Evolutionary conservation across 2,329 filamentous ascomycete species (phyloP), one percentile per base, ranked within the genome.

Genomic region (Ophiocordyceps camponoti-saundersi): DNA sequence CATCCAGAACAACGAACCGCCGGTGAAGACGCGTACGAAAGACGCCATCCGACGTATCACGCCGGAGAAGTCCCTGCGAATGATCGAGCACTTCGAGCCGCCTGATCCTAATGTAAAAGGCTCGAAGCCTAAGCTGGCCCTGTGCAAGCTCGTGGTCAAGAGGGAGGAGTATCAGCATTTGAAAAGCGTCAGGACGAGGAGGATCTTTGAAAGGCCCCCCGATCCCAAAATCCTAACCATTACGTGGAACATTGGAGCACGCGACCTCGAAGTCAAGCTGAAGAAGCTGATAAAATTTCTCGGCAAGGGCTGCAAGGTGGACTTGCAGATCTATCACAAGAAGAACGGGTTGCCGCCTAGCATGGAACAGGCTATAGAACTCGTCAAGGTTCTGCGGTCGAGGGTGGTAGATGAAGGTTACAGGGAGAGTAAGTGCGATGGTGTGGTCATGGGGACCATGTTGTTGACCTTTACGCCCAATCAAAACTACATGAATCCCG

Each of bases 211-310:
- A 51, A 62, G 64, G 54, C 60, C 62, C 52, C 50, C 65, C 34
- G 70, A 68, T 52, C 59, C 63, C 16, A 95, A 95, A 66, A 81
- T 82, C 58, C 62, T 95, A n/a, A 89, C 95, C 65, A 55, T 96
- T 55, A 90, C 87, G 61, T 96, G 89, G 89, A 80, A 82, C 32
- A 93, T 94, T 56, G 80, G 79, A 50, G 58, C 63, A 13, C 75
- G 90, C 58, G 89, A 95, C 66, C 61, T 95, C 46, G 65, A 65
- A n/a, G 80, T 85, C 60, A 76, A 81, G 58, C 60, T 92, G 61
- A 74, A 74, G 56, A 77, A 79, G 65, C 61, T 90, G 56, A 65
- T 65, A 50, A 70, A 66, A 47, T 95, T 95, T 59, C 59, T 95
- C 58, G 66, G 61, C 10, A 85, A 86, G 61, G 88, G 88, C 1